A percentile compares a stretch with the other conserved stretches of the same genome.
Evolutionary conservation across 805 yeast species (phyloP).

Genomic region (Candida arabinofermentans): DNA sequence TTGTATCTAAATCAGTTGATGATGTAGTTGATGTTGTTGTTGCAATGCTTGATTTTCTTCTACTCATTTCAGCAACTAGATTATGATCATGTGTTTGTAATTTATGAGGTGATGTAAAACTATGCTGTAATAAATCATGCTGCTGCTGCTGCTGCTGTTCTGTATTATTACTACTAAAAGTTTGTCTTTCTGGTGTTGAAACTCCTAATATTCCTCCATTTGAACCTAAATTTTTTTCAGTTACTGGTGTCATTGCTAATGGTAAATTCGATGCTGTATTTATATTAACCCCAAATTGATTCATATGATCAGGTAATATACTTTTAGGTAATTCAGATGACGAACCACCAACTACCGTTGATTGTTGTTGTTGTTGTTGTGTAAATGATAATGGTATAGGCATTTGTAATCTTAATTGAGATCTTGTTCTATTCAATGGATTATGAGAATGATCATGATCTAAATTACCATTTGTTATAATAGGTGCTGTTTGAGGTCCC

Average conservation of each 20-base stretch:
- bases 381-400: constrained; percentile 57
- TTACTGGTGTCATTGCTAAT: constrained; percentile 75
- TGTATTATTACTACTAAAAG: not conserved
- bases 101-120: not conserved
- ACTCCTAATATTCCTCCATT: constrained; percentile 13
- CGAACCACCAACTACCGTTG: too few species aligned
- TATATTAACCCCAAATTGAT: constrained; percentile 45
- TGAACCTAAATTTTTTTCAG: constrained; percentile 42
- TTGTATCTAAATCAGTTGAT: constrained; percentile 1
- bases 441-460: constrained; percentile 6
- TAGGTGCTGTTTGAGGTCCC: constrained; percentile 30
- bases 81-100: not conserved
- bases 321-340: too few species aligned
- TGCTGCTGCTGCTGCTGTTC: not conserved
- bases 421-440: constrained; percentile 37
- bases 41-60: constrained; percentile 1
- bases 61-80: not conserved
- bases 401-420: constrained; percentile 66
- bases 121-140: not conserved
- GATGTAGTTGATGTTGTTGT: not conserved
- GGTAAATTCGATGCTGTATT: constrained; percentile 64
- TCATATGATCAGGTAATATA: constrained; percentile 23
- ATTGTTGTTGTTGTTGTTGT: constrained; percentile 7
- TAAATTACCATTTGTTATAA: constrained; percentile 12
- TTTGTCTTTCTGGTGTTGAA: constrained; percentile 20